A percentile compares a stretch with the other conserved stretches of the same genome.
phyloP scores from a whole-genome alignment of 345 rosid species.

The Populus nigra region DNA sequence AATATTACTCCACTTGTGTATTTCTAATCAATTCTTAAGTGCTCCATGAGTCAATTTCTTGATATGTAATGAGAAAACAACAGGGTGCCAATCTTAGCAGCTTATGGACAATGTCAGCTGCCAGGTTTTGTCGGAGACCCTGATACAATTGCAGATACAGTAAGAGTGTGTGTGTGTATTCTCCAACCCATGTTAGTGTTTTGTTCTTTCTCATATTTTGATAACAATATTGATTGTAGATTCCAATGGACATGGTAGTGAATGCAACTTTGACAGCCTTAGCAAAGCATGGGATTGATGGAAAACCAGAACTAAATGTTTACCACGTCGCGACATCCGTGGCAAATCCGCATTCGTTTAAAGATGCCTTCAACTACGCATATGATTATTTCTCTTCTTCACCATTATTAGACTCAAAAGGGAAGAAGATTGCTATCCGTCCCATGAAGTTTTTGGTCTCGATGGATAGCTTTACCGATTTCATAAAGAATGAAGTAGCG shows the following conservation, averaged over 20 bases:
- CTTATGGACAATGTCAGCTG: slow-evolving; percentile 37
- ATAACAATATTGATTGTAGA: background rate
- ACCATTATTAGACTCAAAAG: slow-evolving; percentile 15
- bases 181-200: background rate
- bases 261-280: slow-evolving; percentile 28
- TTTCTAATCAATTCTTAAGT: background rate
- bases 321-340: slow-evolving; percentile 30
- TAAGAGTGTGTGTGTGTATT: background rate
- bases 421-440: slow-evolving; percentile 3
- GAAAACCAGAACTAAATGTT: slow-evolving; percentile 3
- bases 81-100: slow-evolving; percentile 44
- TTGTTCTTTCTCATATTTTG: background rate
- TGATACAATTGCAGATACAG: slow-evolving; percentile 18
- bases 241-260: slow-evolving; percentile 35
- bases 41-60: background rate
- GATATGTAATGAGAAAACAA: background rate
- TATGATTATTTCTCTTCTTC: slow-evolving; percentile 18
- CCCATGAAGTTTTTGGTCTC: slow-evolving; percentile 19
- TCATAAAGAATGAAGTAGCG: slow-evolving; percentile 5
- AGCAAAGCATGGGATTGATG: slow-evolving; percentile 29
- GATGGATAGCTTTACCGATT: slow-evolving; percentile 9
- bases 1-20: background rate
- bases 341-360: slow-evolving; percentile 13
- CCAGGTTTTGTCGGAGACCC: slow-evolving; percentile 26
- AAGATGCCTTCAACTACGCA: background rate